A percentile compares a stretch with the other conserved stretches of the same genome.
Evolutionary conservation across 352 stramenopile species (phyloP).

Genomic region (Phytophthora pinifolia): DNA sequence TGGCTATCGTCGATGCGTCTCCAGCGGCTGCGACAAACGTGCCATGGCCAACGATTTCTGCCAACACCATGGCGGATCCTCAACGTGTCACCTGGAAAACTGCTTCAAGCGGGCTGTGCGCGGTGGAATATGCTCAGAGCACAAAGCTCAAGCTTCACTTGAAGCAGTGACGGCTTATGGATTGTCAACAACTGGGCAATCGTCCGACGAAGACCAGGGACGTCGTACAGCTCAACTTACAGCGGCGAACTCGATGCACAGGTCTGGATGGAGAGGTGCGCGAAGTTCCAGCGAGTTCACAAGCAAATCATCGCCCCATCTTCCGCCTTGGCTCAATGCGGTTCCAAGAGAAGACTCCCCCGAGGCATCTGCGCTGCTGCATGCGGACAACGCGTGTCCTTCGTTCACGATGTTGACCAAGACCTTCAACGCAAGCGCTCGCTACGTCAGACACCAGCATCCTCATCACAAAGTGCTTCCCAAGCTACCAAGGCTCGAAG

Average conservation of each 20-base stretch:
- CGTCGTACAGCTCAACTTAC: background rate
- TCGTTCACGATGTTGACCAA: constrained; percentile 3
- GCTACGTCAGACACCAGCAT: constrained; percentile 4
- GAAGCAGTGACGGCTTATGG: constrained; percentile 1
- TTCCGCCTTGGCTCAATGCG: too few species aligned
- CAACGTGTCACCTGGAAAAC: constrained; percentile 24
- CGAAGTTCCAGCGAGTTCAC: background rate
- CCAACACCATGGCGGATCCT: constrained; percentile 44
- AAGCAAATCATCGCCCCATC: constrained; percentile 1
- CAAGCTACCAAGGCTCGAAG: constrained; percentile 20
- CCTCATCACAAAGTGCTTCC: too few species aligned
- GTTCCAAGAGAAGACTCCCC: constrained; percentile 1
- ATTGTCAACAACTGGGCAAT: constrained; percentile 10
- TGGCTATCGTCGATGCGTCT: constrained; percentile 53
- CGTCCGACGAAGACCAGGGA: constrained; percentile 8
- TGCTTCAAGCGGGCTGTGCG: constrained; percentile 45
- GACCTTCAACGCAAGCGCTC: background rate
- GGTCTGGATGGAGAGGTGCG: constrained; percentile 1
- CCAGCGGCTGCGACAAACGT: constrained; percentile 44
- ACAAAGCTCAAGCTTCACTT: constrained; percentile 20
- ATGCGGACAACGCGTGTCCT: constrained; percentile 4
- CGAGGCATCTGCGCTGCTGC: constrained; percentile 11
- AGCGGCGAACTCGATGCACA: background rate
- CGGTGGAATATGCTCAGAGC: constrained; percentile 38
- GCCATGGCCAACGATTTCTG: constrained; percentile 54